Conservation (phyloP, 805 yeast species). For the Kluyveromyces nonfermentans region DNA sequence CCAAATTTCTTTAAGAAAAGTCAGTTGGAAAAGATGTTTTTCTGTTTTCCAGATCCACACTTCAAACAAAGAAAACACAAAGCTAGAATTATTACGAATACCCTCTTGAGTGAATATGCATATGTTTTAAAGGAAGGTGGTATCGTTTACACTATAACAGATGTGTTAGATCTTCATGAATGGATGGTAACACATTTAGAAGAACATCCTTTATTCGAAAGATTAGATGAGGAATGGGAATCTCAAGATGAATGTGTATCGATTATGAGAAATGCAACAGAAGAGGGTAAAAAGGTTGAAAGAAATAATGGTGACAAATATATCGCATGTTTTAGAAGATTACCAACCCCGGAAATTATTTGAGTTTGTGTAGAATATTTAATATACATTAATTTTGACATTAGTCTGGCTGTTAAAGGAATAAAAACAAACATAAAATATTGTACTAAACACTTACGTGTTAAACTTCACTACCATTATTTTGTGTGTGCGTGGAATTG, state of each 20-base stretch:
- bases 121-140: conserved; percentile 83
- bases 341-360: conserved; percentile 44
- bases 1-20: conserved; percentile 85
- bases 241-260: conserved; percentile 67
- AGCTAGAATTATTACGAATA: conserved; percentile 88
- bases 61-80: conserved; percentile 96
- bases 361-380: not conserved
- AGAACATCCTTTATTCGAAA: conserved; percentile 83
- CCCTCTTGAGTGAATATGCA: conserved; percentile 86
- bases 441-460: not conserved
- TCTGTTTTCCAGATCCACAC: conserved; percentile 99
- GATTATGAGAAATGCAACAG: conserved; percentile 87
- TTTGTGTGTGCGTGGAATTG: not conserved
- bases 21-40: conserved; percentile 84
- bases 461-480: not conserved
- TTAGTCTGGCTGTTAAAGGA: not conserved
- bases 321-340: conserved; percentile 76
- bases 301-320: conserved; percentile 83
- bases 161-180: conserved; percentile 81
- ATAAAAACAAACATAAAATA: not conserved
- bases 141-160: conserved; percentile 86
- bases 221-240: conserved; percentile 76
- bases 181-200: conserved; percentile 96
- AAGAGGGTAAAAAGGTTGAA: conserved; percentile 94
- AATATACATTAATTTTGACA: no score